phyloP scores from a whole-genome alignment of 148 eudicot species.

The Camellia japonica region DNA sequence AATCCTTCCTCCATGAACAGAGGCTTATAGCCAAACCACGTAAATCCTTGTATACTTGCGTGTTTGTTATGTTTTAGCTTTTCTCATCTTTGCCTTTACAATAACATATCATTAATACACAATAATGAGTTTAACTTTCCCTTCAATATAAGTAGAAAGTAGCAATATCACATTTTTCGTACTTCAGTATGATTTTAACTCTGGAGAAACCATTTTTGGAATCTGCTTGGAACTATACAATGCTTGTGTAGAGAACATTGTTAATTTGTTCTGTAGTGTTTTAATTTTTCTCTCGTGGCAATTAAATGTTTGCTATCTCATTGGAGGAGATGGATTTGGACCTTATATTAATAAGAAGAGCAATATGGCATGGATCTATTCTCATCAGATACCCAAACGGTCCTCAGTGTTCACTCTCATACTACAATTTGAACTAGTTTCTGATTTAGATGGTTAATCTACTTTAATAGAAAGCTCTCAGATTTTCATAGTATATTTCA shows the following conservation, averaged over 20 bases:
- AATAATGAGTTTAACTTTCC: not conserved
- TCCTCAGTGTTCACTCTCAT: not conserved
- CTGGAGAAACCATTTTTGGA: not conserved
- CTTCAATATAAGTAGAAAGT: not conserved
- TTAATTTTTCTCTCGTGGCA: not conserved
- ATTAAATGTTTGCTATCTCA: not conserved
- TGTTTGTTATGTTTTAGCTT: not conserved
- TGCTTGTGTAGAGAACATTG: slow-evolving; percentile 1
- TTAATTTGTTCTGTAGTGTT: not conserved
- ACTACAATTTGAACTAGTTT: not conserved
- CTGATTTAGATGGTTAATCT: not conserved
- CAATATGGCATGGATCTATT: not conserved
- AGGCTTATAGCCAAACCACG: too few species aligned
- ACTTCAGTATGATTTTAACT: not conserved
- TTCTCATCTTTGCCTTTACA: too few species aligned
- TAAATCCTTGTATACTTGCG: not conserved
- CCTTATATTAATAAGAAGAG: not conserved
- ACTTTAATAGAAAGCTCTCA: not conserved
- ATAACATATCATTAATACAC: not conserved
- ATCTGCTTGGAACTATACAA: not conserved
- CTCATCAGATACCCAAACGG: not conserved
- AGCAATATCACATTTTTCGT: not conserved
- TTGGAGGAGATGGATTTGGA: not conserved
- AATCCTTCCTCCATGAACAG: too few species aligned
- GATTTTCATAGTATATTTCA: not conserved